Conservation (phyloP, 2,329 filamentous ascomycete genomes). For the Epichloe brachyelytri region DNA sequence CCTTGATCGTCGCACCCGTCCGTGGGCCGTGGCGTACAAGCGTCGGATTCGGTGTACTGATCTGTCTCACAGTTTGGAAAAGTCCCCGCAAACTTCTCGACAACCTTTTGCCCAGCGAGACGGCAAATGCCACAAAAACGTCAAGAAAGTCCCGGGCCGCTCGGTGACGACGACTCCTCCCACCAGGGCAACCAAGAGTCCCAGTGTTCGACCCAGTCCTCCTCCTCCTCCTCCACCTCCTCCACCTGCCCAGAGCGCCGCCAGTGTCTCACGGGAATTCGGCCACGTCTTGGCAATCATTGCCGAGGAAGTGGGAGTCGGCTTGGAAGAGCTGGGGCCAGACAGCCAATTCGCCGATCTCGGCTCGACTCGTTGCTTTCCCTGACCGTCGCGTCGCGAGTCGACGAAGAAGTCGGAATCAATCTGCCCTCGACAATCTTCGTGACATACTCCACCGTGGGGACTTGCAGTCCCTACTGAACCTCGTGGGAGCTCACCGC, state of each 20-base stretch:
- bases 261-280: too few relatives aligned
- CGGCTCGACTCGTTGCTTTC: constrained; percentile 46
- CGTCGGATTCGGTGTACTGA: neutral
- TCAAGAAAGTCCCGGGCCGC: too few relatives aligned
- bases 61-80: neutral
- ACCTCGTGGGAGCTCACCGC: too few relatives aligned
- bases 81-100: too few relatives aligned
- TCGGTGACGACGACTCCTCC: too few relatives aligned
- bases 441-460: constrained; percentile 38
- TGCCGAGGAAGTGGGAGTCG: constrained; percentile 6
- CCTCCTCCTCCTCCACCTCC: too few relatives aligned
- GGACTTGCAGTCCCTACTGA: constrained; percentile 9
- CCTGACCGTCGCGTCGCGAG: constrained; percentile 38
- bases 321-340: constrained; percentile 1
- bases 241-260: too few relatives aligned
- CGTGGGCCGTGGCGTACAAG: neutral
- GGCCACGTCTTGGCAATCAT: neutral
- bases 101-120: too few relatives aligned
- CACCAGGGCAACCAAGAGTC: too few relatives aligned
- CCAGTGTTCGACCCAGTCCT: too few relatives aligned
- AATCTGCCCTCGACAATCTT: constrained; percentile 38
- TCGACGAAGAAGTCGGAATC: constrained; percentile 43
- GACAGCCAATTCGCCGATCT: constrained; percentile 13
- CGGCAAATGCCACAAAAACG: too few relatives aligned
- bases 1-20: too few relatives aligned